Percentiles rank a stretch among this genome's conserved stretches.
phyloP scores from a whole-genome alignment of 768 basidiomycete species.

The Boletus sensibilis region DNA sequence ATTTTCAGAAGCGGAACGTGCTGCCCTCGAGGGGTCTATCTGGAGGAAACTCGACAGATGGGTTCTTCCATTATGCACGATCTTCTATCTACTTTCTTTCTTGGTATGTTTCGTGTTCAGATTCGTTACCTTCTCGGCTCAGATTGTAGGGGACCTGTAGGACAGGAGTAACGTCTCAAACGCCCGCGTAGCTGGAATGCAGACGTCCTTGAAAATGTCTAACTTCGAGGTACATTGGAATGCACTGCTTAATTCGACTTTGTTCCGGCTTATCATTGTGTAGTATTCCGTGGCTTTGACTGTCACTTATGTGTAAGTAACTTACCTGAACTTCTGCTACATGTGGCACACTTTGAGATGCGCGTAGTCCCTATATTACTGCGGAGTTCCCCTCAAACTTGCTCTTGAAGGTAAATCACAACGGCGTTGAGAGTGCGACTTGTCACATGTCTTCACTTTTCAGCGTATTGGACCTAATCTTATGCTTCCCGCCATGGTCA shows the following conservation, averaged over 20 bases:
- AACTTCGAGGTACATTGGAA: slow-evolving; percentile 24
- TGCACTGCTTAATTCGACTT: neutral
- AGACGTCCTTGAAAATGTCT: slow-evolving; percentile 42
- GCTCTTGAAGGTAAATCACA: slow-evolving; percentile 42
- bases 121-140: neutral
- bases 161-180: slow-evolving; percentile 51
- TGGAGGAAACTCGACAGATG: slow-evolving; percentile 51
- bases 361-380: slow-evolving; percentile 47
- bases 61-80: slow-evolving; percentile 47
- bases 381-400: slow-evolving; percentile 64
- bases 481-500: slow-evolving; percentile 59
- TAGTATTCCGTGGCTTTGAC: slow-evolving; percentile 38
- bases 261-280: neutral
- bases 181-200: slow-evolving; percentile 61
- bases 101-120: slow-evolving; percentile 38
- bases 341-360: neutral
- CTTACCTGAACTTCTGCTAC: no score
- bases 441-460: neutral
- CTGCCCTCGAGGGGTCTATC: slow-evolving; percentile 38
- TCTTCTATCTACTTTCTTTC: slow-evolving; percentile 54
- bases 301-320: slow-evolving; percentile 28
- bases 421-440: neutral
- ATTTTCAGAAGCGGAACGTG: slow-evolving; percentile 15
- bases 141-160: slow-evolving; percentile 18
- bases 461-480: slow-evolving; percentile 53